Base-by-base conservation (phyloP, 345 rosid species). In the Gossypium arboreum region DNA sequence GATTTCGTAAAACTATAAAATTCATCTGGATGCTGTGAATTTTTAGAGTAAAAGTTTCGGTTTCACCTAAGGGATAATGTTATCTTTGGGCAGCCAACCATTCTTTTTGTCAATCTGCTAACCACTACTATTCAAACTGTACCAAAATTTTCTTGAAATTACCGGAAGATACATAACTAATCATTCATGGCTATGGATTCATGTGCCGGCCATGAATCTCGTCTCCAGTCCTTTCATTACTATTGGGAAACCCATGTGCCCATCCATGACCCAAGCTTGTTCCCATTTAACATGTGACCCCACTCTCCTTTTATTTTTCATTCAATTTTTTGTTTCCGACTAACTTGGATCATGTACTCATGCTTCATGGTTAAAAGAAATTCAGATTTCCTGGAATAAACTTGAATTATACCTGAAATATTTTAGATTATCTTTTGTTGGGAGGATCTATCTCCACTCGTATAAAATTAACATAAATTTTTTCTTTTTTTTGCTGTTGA, bases 31-130 rank as follows among this genome's bases (percentile, higher is more conserved):
- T 16, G 68, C 47, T 34, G 22, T 34, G 3, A 39, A 63, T 39
- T 34, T 34, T 34, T 27, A 27, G 39, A 4, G 6, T 9, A 3
- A 1, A 17, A 63, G 50, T 64, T 9, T n/a, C 68, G n/a, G n/a
- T 64, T 64, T 17, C 7, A 44, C 34, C n/a, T 44, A 44, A 45
- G 71, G 71, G 71, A 44, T 66, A 12, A 66, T 45, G 70, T n/a
- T 3, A 20, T 27, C 7, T 66, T 56, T 45, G 6, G 10, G 20
- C 34, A 11, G 52, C 54, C 71, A 20, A 25, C 52, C 52, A 45
- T 11, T 13, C 54, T 17, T 52, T 2, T 65, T 10, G 50, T 43
- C 69, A 65, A 64, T 44, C 71, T 4, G 54, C 54, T 44, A 12
- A 20, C 34, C 20, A 3, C n/a, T 45, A 66, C 20, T 65, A 43